Conservation (phyloP, 1,139 yeast genomes). For the Magnusiomyces suaveolens region DNA sequence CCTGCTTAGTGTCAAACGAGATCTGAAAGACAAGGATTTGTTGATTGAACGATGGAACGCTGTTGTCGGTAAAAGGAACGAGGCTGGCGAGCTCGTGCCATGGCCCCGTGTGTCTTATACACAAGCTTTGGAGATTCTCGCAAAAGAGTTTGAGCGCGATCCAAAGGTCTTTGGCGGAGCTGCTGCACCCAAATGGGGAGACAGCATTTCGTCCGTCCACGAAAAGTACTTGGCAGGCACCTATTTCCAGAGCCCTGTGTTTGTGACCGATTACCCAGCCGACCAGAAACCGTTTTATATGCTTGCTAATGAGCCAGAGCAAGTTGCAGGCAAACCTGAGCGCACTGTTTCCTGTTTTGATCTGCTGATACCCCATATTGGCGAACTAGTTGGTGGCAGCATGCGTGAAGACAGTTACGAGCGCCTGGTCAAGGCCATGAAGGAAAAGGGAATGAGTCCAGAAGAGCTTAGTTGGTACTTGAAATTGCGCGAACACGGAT, state of each 20-base stretch:
- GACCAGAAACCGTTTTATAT: constrained; percentile 84
- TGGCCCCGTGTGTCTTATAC: constrained; percentile 74
- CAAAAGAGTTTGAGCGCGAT: constrained; percentile 27
- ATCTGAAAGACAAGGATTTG: constrained; percentile 36
- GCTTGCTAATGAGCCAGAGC: constrained; percentile 36
- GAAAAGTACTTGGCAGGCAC: constrained; percentile 82
- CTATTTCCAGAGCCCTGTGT: constrained; percentile 64
- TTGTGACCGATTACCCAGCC: constrained; percentile 81
- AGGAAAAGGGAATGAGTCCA: constrained; percentile 31
- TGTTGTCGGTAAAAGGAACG: constrained; percentile 11
- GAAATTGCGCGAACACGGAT: constrained; percentile 62
- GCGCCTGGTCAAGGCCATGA: constrained; percentile 43
- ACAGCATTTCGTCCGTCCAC: constrained; percentile 68
- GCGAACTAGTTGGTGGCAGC: constrained; percentile 96
- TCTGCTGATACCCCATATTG: constrained; percentile 76
- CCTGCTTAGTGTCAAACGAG: constrained; percentile 32
- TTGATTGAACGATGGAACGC: constrained; percentile 31
- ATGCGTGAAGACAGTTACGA: constrained; percentile 66
- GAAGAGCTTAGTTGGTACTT: constrained; percentile 73
- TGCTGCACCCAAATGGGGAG: constrained; percentile 53
- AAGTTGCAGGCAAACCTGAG: background rate
- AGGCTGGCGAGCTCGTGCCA: constrained; percentile 24
- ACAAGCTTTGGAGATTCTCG: constrained; percentile 55
- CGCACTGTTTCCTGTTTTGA: constrained; percentile 84
- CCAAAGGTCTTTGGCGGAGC: constrained; percentile 23